phyloP scores from a whole-genome alignment of 352 stramenopile genomes.

The Pythium apleroticum region DNA sequence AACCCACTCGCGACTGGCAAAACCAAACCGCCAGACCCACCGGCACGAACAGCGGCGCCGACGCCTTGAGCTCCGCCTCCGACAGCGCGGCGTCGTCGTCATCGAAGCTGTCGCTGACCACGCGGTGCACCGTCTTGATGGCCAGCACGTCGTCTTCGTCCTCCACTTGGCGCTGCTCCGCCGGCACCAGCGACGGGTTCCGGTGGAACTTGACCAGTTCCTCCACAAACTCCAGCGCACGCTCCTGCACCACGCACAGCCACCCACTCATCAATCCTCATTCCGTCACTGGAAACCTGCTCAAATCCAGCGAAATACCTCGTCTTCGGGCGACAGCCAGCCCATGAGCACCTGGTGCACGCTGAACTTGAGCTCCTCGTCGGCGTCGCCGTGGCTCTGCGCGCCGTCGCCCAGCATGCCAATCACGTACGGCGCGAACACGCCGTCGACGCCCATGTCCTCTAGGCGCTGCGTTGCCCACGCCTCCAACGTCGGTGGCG shows the following conservation, averaged over 20 bases:
- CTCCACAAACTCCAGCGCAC: constrained; percentile 66
- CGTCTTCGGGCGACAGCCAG: constrained; percentile 75
- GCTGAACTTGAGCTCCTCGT: constrained; percentile 65
- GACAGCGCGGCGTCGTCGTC: constrained; percentile 8
- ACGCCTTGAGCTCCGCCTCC: constrained; percentile 67
- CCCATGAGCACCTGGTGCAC: constrained; percentile 85
- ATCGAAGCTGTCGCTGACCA: constrained; percentile 19
- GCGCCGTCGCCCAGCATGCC: constrained; percentile 57
- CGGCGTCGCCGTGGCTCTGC: constrained; percentile 25
- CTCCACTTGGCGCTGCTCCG: constrained; percentile 31
- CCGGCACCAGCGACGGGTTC: constrained; percentile 55
- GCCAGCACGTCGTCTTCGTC: constrained; percentile 19
- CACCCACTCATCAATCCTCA: background rate
- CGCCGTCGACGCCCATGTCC: constrained; percentile 71
- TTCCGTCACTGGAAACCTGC: background rate
- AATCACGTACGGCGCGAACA: constrained; percentile 84
- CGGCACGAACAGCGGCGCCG: constrained; percentile 69
- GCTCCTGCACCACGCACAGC: constrained; percentile 36
- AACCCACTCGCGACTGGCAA: background rate
- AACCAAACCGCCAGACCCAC: constrained; percentile 17
- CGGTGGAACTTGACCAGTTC: constrained; percentile 58
- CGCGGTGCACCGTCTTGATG: background rate
- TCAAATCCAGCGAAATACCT: constrained; percentile 30
- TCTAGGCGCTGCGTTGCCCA: constrained; percentile 71
- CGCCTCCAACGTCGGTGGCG: constrained; percentile 43